phyloP scores from a whole-genome alignment of 306 rosid genomes.

The Cucumis hystrix region DNA sequence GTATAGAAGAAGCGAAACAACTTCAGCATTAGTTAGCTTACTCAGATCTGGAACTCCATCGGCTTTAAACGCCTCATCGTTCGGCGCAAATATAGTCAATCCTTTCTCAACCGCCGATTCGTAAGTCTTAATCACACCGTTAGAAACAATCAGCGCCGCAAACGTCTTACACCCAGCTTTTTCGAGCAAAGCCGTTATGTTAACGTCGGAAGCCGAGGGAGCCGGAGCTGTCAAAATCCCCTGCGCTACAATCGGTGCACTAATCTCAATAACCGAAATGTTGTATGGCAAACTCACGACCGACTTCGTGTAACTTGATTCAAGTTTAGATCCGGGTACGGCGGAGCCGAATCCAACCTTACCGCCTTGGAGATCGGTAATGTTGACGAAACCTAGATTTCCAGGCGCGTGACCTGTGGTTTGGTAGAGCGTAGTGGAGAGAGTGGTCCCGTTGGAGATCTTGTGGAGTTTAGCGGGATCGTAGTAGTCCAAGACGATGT shows the following conservation, averaged over 20 bases:
- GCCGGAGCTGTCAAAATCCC: constrained; percentile 74
- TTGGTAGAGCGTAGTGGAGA: constrained; percentile 74
- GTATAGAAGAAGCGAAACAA: constrained; percentile 53
- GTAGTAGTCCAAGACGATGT: constrained; percentile 66
- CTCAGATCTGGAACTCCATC: constrained; percentile 59
- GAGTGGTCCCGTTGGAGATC: constrained; percentile 59
- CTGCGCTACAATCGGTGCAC: constrained; percentile 57
- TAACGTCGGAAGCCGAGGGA: constrained; percentile 44
- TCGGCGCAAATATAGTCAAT: constrained; percentile 71
- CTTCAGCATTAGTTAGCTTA: constrained; percentile 75
- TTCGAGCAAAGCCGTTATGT: constrained; percentile 61
- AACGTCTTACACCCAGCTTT: constrained; percentile 73
- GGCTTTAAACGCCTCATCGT: constrained; percentile 81
- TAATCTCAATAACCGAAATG: constrained; percentile 68
- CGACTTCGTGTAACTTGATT: constrained; percentile 61
- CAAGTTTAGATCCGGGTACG: constrained; percentile 74
- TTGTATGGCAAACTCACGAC: constrained; percentile 72
- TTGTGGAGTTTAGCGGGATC: constrained; percentile 70
- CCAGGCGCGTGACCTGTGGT: constrained; percentile 75
- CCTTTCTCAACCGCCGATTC: constrained; percentile 47
- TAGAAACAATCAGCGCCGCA: constrained; percentile 33
- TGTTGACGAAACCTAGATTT: constrained; percentile 72
- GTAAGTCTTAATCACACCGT: constrained; percentile 59
- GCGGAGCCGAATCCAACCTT: constrained; percentile 91
- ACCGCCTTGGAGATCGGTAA: constrained; percentile 76